Evolutionary conservation across 192 early-diverging fungal species (phyloP), one percentile per base, ranked within the genome.

Genomic region (Thamnidium elegans): DNA sequence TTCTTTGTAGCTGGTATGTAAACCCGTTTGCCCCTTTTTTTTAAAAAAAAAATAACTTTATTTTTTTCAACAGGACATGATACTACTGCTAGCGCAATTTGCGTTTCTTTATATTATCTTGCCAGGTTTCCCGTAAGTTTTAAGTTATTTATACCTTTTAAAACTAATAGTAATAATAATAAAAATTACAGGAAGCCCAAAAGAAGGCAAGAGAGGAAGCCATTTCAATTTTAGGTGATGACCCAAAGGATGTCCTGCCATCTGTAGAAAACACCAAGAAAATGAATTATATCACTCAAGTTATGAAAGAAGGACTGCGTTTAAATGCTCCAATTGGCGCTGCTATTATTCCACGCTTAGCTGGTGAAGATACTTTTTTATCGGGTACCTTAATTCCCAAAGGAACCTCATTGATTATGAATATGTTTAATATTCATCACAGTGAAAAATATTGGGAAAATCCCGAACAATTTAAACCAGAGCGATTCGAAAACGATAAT

Each of bases 1-100:
- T 83, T 83, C 73, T 85, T 78, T 72, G 71, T 85, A 20, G 83
- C 83, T 45, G 83, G 83, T 39, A 56, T 39, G 23, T 55, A 10
- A 61, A 78, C 10, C 58, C 65, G 32, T 30, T 48, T 9, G 19
- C 10, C 1, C 17, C 4, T 15, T 13, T 45, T 45, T 15, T 13
- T 45, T 45, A 9, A 45, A 13, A 13, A 15, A 13, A 15, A 45
- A 9, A 13, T 13, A 45, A 13, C 10, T 15, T 45, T 45, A 45
- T 45, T 45, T 13, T 45, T 15, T 15, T 13, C 8, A 13, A 3
- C 1, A 58, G 60, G 62, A 10, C 69, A 71, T 46, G 69, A 71
- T 32, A 71, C 69, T 21, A 71, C 69, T 52, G 32, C 69, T 5
- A 26, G 58, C 21, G 63, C 75, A 2, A 48, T 85, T 4, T 62